Evolutionary conservation across 306 rosid species (phyloP).

Genomic region (Vicia sativa): DNA sequence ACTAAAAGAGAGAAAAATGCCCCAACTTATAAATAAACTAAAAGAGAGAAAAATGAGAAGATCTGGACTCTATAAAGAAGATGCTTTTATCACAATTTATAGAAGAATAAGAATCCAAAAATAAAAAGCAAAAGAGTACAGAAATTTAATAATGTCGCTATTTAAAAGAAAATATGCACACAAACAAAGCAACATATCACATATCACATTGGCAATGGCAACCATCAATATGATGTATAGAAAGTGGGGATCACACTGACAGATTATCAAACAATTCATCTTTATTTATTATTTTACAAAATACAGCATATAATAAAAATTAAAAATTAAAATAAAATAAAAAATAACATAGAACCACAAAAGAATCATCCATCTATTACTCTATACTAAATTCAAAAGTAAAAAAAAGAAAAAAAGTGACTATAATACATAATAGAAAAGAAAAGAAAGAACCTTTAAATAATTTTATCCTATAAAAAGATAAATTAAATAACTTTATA

Average conservation of each 20-base stretch:
- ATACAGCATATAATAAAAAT: neutral
- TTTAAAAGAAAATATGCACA: constrained; percentile 1
- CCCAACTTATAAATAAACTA: no score
- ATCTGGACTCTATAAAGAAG: no score
- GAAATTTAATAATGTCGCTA: neutral
- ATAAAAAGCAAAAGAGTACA: neutral
- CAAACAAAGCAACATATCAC: constrained; percentile 28
- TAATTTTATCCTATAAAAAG: constrained; percentile 35
- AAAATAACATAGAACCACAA: constrained; percentile 16
- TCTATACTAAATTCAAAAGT: neutral
- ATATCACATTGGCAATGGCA: no score
- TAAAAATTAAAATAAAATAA: neutral
- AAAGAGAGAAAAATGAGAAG: no score
- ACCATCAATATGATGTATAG: neutral
- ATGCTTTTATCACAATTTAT: constrained; percentile 31
- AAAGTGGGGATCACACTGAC: constrained; percentile 36
- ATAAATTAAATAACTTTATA: constrained; percentile 1
- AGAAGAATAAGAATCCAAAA: constrained; percentile 27
- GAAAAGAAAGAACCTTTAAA: constrained; percentile 28
- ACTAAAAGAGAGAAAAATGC: no score
- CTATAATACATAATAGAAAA: constrained; percentile 1
- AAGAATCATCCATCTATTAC: neutral
- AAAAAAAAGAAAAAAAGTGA: constrained; percentile 11
- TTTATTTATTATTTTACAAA: constrained; percentile 33
- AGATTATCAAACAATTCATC: constrained; percentile 22